Evolutionary conservation across 2,329 filamentous ascomycete species (phyloP), one percentile per base, ranked within the genome.

Genomic region (Diaporthe sp.): DNA sequence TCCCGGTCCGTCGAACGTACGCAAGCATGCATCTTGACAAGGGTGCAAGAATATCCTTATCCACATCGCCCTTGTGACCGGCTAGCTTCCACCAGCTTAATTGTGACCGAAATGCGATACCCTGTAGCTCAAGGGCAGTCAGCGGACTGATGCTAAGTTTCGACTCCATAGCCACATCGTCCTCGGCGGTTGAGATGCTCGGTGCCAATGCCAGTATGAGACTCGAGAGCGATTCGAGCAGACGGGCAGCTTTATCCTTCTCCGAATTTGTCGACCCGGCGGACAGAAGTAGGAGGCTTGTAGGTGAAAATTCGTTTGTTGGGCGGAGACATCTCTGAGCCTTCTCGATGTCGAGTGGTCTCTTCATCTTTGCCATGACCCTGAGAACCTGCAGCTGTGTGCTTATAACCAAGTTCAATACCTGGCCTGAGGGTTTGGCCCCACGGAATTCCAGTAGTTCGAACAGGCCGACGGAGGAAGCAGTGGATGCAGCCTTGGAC

Each of bases 201-300:
- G 94, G 93, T 38, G 92, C 89, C 1, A 95, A 83, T 0, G 91
- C 89, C 1, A 95, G 84, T 0, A 95, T 84, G 3, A 87, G 87
- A 77, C 94, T 92, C 0, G 92, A 91, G 2, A 95, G 80, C 0
- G 87, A 88, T 67, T 95, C 92, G 25, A 96, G 84, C 76, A 95
- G 92, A 4, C 90, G 90, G 13, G 90, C 87, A 25, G 88, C 85
- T 80, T 94, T 95, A 10, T 85, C 83, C 15, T 85, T 81, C n/a
- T 89, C 86, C 22, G 87, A 84, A 4, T 84, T 80, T 72, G 82
- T 82, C 61, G 82, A 81, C 71, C 85, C 83, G 0, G 86, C 86
- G 8, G 87, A 85, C 10, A 84, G 82, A 10, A 88, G 79, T 1
- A 95, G 84, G 2, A 94, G 83, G 15, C 86, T 89, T 10, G 88